Base-by-base conservation (phyloP, 805 yeast genomes). In the Saccharomyces paradoxus region DNA sequence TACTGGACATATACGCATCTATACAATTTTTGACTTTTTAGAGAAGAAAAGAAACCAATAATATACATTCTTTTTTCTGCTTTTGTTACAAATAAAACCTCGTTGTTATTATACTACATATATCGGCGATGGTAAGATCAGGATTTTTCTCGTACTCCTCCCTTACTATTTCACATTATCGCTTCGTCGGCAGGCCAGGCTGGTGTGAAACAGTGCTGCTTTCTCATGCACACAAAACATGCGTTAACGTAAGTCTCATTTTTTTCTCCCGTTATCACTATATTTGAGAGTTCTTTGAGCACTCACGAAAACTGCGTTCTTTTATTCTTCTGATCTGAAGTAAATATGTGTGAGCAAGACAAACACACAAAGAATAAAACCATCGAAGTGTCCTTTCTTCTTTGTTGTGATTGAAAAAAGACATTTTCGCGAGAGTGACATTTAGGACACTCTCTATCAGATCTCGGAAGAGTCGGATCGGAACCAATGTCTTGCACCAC, bases 381-480 rank as follows among this genome's bases (percentile, higher is more conserved):
- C 99, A 94, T 94, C 56, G 92, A 84, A 1, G 99, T 94, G 69
- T 94, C 99, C 51, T 89, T 90, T 55, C 97, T 80, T 65, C 91
- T 82, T 72, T 94, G 97, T 70, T 94, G 99, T 27, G 94, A 84
- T 73, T 94, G 99, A 79, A 94, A 94, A 69, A 94, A 94, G 44
- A 94, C 99, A 71, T 96, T 89, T 62, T 91, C 96, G 59, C 83
- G 82, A 56, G 87, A 86, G 62, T 81, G 84, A 72, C 99, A 94
- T 53, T 80, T 78, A 2, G 97, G 96, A 71, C 99, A 94, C 63
- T 87, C 91, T 67, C 88, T 88, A 70, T 92, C 94, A 1, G 96
- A 87, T 60, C 97, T 79, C 53, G 99, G 99, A 67, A 94, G 83
- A 2, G 99, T 94, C n/a, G 98, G 98, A 71, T 94, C 99, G 26